Evolutionary conservation across 2,329 filamentous ascomycete genomes (phyloP).

Genomic region (Lasiodiplodia sp.): DNA sequence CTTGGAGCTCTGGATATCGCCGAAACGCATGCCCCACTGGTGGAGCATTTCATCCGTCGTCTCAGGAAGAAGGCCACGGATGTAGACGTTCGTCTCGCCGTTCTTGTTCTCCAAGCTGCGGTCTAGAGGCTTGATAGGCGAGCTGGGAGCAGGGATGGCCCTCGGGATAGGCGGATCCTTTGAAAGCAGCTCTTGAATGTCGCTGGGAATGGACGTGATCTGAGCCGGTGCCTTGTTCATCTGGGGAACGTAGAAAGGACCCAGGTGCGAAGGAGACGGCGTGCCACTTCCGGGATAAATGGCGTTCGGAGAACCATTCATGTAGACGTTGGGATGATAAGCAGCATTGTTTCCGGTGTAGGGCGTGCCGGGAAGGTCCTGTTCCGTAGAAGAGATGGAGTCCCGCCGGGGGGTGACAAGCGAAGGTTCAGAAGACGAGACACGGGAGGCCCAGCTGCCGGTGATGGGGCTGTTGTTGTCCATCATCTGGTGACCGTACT

Average conservation of each 20-base stretch:
- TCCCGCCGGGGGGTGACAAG: constrained; percentile 61
- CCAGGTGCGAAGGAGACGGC: constrained; percentile 58
- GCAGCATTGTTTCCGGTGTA: constrained; percentile 35
- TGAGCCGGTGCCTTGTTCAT: constrained; percentile 47
- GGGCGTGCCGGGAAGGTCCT: constrained; percentile 59
- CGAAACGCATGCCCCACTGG: constrained; percentile 85
- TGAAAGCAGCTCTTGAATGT: constrained; percentile 57
- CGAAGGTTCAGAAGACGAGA: constrained; percentile 56
- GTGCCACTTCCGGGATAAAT: constrained; percentile 57
- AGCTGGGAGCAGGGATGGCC: constrained; percentile 88
- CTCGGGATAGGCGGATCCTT: constrained; percentile 84
- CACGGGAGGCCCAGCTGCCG: constrained; percentile 54
- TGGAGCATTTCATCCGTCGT: constrained; percentile 91
- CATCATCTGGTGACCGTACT: constrained; percentile 52
- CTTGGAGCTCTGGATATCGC: constrained; percentile 94
- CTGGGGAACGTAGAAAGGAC: constrained; percentile 51
- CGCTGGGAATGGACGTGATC: constrained; percentile 50
- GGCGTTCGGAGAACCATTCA: constrained; percentile 58
- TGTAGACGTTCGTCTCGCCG: constrained; percentile 97
- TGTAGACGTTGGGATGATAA: constrained; percentile 56
- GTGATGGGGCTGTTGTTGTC: constrained; percentile 56
- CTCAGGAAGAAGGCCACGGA: constrained; percentile 91
- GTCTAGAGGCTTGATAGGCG: constrained; percentile 87
- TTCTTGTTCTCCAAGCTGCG: constrained; percentile 94
- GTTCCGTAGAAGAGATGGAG: constrained; percentile 61